Base-by-base conservation (phyloP, 2,329 filamentous ascomycete genomes). In the Fusarium phyllophilum region DNA sequence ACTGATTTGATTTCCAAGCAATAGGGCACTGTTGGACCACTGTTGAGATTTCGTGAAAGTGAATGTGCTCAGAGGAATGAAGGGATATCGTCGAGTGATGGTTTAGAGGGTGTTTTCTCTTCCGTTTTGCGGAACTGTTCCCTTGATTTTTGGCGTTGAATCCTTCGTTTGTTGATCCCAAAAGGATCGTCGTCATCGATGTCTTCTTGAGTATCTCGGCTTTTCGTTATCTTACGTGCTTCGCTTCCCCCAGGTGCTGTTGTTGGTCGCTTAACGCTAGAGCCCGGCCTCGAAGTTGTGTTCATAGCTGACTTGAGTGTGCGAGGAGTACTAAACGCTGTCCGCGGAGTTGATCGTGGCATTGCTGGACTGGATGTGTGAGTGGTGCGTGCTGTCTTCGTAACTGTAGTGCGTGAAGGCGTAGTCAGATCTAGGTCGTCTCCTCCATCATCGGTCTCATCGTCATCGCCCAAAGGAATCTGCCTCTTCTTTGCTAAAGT, bases 161-260 rank as follows among this genome's bases (percentile, higher is more conserved):
- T 68, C 52, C 77, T 79, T 51, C 81, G 75, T 57, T 77, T 78
- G 31, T 77, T 74, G 22, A 84, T 69, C 8, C 82, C 82, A 66
- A 84, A 84, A 3, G 78, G 81, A 64, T 83, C 79, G 36, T 83
- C 79, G 1, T 80, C 74, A 20, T 82, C 77, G n/a, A 75, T 70
- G 11, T 75, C 74, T n/a, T 72, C 68, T 11, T 72, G 62, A 11
- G 68, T 29, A 15, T 66, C 54, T 8, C 46, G 52, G 8, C 58
- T 41, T 20, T 55, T 64, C 14, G 26, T 18, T 45, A 24, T 31
- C 14, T 24, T 48, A 8, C 20, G 51, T 17, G 45, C 34, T 52
- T 54, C 49, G 34, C 46, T 26, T 39, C 48, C 66, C 55, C 54
- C 41, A 26, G 38, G 66, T 65, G 31, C 65, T 65, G 62, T 57